phyloP scores from a whole-genome alignment of 1,284 basidiomycete species.

The Rhodotorula sp. region DNA sequence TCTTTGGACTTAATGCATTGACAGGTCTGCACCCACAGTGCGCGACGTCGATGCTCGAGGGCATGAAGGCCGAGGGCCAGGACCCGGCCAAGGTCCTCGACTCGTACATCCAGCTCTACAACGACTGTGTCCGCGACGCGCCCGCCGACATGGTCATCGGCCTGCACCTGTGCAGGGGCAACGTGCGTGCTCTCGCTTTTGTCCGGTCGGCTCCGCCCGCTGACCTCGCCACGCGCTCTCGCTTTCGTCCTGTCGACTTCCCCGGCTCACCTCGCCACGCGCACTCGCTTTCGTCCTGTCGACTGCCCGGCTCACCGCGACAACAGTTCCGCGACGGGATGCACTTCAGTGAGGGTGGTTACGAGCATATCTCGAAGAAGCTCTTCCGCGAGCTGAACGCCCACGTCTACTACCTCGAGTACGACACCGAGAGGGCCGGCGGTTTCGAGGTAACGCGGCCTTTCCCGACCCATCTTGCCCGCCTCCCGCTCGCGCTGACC shows the following conservation, averaged over 20 bases:
- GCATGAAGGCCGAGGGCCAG: conserved; percentile 63
- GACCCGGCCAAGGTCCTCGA: conserved; percentile 67
- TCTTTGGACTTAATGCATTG: neutral
- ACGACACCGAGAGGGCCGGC: conserved; percentile 72
- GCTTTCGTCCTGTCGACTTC: neutral
- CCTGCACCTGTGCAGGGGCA: conserved; percentile 56
- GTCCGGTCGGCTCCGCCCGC: no score
- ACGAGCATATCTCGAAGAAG: conserved; percentile 70
- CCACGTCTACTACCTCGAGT: conserved; percentile 74
- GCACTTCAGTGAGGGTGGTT: conserved; percentile 72
- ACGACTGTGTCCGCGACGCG: conserved; percentile 63
- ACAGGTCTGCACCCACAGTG: conserved; percentile 50
- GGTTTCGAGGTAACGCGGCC: conserved; percentile 59
- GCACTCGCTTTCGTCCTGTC: no score
- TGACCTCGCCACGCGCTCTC: no score
- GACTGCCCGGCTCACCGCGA: no score
- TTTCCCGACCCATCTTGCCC: no score
- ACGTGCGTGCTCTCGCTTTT: neutral
- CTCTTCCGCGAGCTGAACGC: conserved; percentile 60
- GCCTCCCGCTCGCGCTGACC: no score
- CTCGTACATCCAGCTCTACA: conserved; percentile 59
- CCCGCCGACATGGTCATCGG: conserved; percentile 68
- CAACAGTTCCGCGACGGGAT: conserved; percentile 57
- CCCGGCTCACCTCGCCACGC: neutral
- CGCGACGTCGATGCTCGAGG: conserved; percentile 63